phyloP scores from a whole-genome alignment of 1,284 basidiomycete genomes.

The Sutorius eximius region DNA sequence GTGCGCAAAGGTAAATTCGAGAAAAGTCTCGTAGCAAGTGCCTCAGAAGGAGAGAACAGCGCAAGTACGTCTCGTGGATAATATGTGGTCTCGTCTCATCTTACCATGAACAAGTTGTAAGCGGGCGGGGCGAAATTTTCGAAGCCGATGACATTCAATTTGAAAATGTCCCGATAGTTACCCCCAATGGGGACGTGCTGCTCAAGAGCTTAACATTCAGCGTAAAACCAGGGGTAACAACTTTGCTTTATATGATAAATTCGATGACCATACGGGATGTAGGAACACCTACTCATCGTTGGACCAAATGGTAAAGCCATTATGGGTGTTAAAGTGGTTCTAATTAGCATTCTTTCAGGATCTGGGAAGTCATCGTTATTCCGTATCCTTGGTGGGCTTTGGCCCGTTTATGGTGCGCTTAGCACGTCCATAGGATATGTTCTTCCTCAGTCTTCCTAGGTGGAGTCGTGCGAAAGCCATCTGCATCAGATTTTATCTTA shows the following conservation, averaged over 20 bases:
- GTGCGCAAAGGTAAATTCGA: constrained; percentile 84
- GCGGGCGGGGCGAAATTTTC: constrained; percentile 76
- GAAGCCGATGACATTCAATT: constrained; percentile 90
- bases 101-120: constrained; percentile 63
- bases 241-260: constrained; percentile 13
- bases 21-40: constrained; percentile 82
- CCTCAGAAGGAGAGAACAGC: constrained; percentile 76
- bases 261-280: constrained; percentile 1
- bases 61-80: constrained; percentile 53
- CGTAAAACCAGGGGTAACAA: constrained; percentile 80
- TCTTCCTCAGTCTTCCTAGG: constrained; percentile 39
- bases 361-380: constrained; percentile 92
- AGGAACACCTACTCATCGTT: constrained; percentile 90
- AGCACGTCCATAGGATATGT: not conserved
- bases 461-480: constrained; percentile 91
- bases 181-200: constrained; percentile 93
- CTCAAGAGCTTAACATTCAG: constrained; percentile 84
- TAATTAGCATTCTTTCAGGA: constrained; percentile 39
- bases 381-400: constrained; percentile 93
- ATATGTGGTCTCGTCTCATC: not conserved
- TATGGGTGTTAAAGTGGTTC: constrained; percentile 2
- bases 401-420: constrained; percentile 85
- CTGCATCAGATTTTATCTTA: constrained; percentile 86
- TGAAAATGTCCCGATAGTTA: constrained; percentile 92
- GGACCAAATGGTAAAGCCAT: constrained; percentile 79